phyloP scores from a whole-genome alignment of 345 rosid species.

The Laguncularia racemosa region DNA sequence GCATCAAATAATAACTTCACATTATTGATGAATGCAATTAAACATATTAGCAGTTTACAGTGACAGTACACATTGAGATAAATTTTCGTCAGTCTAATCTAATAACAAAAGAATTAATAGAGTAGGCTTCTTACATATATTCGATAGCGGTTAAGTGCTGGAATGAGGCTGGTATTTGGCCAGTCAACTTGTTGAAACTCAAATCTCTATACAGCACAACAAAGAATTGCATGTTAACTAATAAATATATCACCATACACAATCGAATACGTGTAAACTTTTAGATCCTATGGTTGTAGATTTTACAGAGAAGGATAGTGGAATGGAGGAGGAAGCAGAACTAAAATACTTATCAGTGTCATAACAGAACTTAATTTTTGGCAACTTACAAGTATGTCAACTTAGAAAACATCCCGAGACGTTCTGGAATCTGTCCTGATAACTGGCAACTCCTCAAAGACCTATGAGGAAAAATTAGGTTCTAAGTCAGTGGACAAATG shows the following conservation, averaged over 20 bases:
- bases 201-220: slow-evolving; percentile 31
- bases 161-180: slow-evolving; percentile 37
- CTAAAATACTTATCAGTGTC: background rate
- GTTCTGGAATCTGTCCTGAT: slow-evolving; percentile 40
- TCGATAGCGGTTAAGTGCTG: slow-evolving; percentile 19
- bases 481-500: background rate
- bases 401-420: slow-evolving; percentile 22
- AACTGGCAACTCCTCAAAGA: slow-evolving; percentile 38
- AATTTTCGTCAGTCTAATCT: too few relatives aligned
- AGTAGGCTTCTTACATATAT: slow-evolving; percentile 26
- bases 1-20: too few relatives aligned
- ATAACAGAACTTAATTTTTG: background rate
- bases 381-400: slow-evolving; percentile 32
- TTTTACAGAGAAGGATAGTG: background rate
- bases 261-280: too few relatives aligned
- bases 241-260: background rate
- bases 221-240: background rate
- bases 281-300: too few relatives aligned
- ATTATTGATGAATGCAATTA: too few relatives aligned
- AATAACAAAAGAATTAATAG: slow-evolving; percentile 2
- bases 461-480: slow-evolving; percentile 19
- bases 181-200: slow-evolving; percentile 54
- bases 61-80: too few relatives aligned
- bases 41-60: too few relatives aligned
- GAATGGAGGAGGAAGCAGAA: background rate